These are phyloP conservation scores for Dothistroma pini DNA, from an alignment of 2,329 filamentous ascomycete genomes.

Conservation along the genomic window DNA sequence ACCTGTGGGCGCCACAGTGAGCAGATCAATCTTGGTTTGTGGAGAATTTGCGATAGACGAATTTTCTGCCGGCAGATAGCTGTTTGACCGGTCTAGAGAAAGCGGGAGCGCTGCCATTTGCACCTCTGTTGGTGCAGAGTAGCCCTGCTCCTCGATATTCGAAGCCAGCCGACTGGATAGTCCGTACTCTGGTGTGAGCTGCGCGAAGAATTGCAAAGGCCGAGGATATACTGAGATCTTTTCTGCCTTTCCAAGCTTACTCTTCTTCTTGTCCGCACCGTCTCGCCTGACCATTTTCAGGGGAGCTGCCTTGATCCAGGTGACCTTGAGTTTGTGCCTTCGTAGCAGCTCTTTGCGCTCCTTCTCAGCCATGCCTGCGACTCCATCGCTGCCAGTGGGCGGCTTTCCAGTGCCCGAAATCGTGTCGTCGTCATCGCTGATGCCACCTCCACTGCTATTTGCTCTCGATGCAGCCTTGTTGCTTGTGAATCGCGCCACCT, in stretches of 20 bases:
- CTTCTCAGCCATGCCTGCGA: constrained; percentile 9
- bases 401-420: neutral
- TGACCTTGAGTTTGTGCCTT: constrained; percentile 36
- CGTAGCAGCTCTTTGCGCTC: constrained; percentile 32
- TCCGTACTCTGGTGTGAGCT: constrained; percentile 67
- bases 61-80: constrained; percentile 41
- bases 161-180: constrained; percentile 69
- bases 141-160: constrained; percentile 82
- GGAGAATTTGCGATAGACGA: constrained; percentile 27
- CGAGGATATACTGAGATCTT: constrained; percentile 68
- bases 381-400: neutral
- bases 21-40: constrained; percentile 59
- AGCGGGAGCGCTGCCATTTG: constrained; percentile 83
- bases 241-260: constrained; percentile 33
- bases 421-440: neutral
- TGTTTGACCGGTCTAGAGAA: constrained; percentile 56
- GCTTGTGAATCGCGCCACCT: neutral
- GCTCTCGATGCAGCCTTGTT: neutral
- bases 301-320: constrained; percentile 27
- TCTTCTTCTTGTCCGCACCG: constrained; percentile 44
- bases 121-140: constrained; percentile 85
- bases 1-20: constrained; percentile 89
- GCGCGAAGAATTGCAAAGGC: constrained; percentile 71
- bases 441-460: neutral
- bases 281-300: constrained; percentile 45